These are phyloP conservation scores for Crucibulum laeve DNA, from an alignment of 768 basidiomycete species.

Conservation along the genomic window DNA sequence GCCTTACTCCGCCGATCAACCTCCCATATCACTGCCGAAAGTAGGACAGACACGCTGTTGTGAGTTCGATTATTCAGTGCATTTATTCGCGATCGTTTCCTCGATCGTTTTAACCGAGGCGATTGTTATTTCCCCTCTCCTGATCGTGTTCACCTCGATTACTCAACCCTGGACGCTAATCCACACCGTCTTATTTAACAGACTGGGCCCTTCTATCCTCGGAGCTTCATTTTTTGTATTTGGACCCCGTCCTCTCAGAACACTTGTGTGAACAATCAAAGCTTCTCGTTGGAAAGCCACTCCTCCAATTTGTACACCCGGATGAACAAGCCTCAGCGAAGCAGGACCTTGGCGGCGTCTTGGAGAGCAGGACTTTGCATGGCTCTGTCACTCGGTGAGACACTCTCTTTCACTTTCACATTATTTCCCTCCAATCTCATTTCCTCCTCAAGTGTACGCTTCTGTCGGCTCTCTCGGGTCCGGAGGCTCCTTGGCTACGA, in stretches of 20 bases:
- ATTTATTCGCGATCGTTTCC: constrained; percentile 26
- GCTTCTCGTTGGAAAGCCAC: constrained; percentile 63
- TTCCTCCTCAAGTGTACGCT: constrained; percentile 57
- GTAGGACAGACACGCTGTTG: constrained; percentile 75
- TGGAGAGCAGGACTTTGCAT: constrained; percentile 71
- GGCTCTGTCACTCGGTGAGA: constrained; percentile 77
- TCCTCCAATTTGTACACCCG: constrained; percentile 79
- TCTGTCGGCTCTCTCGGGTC: constrained; percentile 70
- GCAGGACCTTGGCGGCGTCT: constrained; percentile 68
- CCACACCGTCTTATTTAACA: constrained; percentile 26
- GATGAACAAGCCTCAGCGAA: constrained; percentile 76
- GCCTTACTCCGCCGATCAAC: constrained; percentile 16
- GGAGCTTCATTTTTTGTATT: constrained; percentile 74
- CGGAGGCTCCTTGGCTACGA: constrained; percentile 69
- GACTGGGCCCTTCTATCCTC: constrained; percentile 83
- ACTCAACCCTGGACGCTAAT: background rate
- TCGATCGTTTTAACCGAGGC: constrained; percentile 25
- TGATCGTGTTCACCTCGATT: constrained; percentile 14
- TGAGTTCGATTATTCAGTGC: constrained; percentile 35
- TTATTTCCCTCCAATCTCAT: constrained; percentile 11
- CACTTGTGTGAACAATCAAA: constrained; percentile 73
- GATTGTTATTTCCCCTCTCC: constrained; percentile 14
- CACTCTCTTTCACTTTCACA: constrained; percentile 6
- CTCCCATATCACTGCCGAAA: constrained; percentile 39
- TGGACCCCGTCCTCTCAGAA: constrained; percentile 72